Conservation (phyloP, 768 basidiomycete species). For the Cystofilobasidium bisporidii region DNA sequence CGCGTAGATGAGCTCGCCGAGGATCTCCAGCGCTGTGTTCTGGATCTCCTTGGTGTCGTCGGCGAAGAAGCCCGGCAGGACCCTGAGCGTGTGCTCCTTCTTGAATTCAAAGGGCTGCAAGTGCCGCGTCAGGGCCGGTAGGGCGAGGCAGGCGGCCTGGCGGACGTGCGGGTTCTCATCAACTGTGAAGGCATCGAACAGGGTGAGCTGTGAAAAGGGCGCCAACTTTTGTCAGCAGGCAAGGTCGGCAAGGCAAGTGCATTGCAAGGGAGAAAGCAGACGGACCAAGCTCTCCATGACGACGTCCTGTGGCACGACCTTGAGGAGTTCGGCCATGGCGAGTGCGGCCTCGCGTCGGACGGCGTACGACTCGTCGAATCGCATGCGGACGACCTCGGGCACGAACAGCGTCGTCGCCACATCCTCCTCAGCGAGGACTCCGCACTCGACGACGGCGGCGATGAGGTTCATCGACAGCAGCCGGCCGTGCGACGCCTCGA, state of each 20-base stretch:
- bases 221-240: no score
- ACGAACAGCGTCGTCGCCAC: constrained; percentile 28
- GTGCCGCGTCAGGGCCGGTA: constrained; percentile 67
- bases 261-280: background rate
- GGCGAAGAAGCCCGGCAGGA: constrained; percentile 52
- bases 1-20: constrained; percentile 79
- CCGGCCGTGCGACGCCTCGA: constrained; percentile 47
- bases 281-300: constrained; percentile 43
- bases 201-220: constrained; percentile 55
- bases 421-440: constrained; percentile 27
- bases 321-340: constrained; percentile 77
- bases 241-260: no score
- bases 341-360: constrained; percentile 78
- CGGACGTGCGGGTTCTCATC: constrained; percentile 75
- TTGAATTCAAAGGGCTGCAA: constrained; percentile 51
- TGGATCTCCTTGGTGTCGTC: constrained; percentile 64
- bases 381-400: constrained; percentile 34
- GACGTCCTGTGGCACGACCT: constrained; percentile 68
- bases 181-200: constrained; percentile 59
- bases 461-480: constrained; percentile 88
- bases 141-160: constrained; percentile 73
- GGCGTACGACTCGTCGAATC: constrained; percentile 47
- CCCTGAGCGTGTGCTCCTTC: constrained; percentile 56
- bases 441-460: constrained; percentile 63
- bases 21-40: constrained; percentile 67